These are phyloP conservation scores for Lachnellula cervina DNA, from an alignment of 2,329 filamentous ascomycete genomes.

Conservation along the genomic window DNA sequence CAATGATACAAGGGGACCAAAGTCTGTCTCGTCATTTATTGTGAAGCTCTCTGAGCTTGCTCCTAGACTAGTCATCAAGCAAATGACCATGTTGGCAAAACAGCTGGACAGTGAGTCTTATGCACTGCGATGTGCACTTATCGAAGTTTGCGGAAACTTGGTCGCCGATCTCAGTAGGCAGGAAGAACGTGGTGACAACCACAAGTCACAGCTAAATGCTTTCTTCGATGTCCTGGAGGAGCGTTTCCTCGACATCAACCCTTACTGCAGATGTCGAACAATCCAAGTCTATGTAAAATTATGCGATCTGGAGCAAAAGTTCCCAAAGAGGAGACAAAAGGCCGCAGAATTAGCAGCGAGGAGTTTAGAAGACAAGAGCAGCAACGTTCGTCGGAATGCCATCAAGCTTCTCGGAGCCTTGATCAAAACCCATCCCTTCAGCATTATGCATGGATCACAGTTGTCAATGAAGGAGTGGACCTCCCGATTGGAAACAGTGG, in stretches of 20 bases:
- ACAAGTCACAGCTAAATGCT: constrained; percentile 90
- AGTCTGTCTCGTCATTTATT: constrained; percentile 92
- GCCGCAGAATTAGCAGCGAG: constrained; percentile 82
- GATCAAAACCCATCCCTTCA: constrained; percentile 92
- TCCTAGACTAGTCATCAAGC: constrained; percentile 89
- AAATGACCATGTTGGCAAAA: constrained; percentile 93
- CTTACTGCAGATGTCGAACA: constrained; percentile 85
- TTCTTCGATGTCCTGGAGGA: constrained; percentile 98
- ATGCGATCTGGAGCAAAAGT: constrained; percentile 93
- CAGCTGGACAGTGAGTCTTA: constrained; percentile 97
- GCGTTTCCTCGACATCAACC: constrained; percentile 92
- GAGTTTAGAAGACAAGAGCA: constrained; percentile 96
- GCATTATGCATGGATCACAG: constrained; percentile 82
- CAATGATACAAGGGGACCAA: constrained; percentile 91
- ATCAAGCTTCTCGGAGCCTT: constrained; percentile 86
- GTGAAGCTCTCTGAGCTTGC: constrained; percentile 88
- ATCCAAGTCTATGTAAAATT: constrained; percentile 92
- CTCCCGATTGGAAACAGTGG: constrained; percentile 72
- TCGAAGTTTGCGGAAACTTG: constrained; percentile 96
- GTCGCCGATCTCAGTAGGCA: constrained; percentile 86
- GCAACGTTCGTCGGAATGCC: constrained; percentile 90
- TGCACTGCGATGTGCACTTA: constrained; percentile 85
- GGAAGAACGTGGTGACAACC: constrained; percentile 85
- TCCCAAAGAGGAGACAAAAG: constrained; percentile 83
- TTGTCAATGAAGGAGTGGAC: constrained; percentile 84